A percentile compares a stretch with the other conserved stretches of the same genome.
Evolutionary conservation across 192 early-diverging fungal genomes (phyloP).

Genomic region (Podila horticola): DNA sequence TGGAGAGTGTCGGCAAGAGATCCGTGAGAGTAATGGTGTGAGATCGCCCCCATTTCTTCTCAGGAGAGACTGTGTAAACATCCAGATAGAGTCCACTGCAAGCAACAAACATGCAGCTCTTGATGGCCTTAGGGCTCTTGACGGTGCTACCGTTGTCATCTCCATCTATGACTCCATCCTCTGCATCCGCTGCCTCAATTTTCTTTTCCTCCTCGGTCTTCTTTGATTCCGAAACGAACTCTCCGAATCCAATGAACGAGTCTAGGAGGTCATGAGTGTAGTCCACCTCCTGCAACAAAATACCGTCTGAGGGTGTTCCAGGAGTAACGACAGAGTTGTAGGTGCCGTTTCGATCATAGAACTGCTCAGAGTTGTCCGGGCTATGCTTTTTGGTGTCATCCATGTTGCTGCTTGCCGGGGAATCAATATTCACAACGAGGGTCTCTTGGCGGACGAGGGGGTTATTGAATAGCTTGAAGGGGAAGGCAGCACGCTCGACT

Average conservation of each 20-base stretch:
- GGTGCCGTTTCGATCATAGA: not conserved
- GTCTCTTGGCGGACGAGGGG: conserved; percentile 22
- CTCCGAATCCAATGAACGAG: conserved; percentile 29
- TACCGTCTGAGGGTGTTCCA: not conserved
- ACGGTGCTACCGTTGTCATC: conserved; percentile 1
- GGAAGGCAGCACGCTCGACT: conserved; percentile 19
- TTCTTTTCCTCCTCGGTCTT: conserved; percentile 37
- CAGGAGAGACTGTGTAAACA: conserved; percentile 27
- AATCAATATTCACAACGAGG: conserved; percentile 14
- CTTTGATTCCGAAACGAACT: conserved; percentile 25
- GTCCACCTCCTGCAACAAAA: conserved; percentile 10
- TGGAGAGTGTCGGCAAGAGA: conserved; percentile 38
- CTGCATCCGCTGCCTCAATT: not conserved
- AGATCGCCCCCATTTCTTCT: conserved; percentile 28
- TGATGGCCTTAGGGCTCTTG: not conserved
- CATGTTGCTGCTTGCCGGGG: not conserved
- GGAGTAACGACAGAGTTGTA: not conserved
- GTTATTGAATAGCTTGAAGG: conserved; percentile 36
- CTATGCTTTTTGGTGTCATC: not conserved
- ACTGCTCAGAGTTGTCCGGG: not conserved
- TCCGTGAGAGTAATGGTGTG: conserved; percentile 37
- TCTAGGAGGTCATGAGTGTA: conserved; percentile 7
- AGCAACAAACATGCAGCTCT: conserved; percentile 26
- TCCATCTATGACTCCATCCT: conserved; percentile 1
- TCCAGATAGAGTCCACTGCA: conserved; percentile 41